Conservation (phyloP, 2,329 filamentous ascomycete species). For the Fusarium mexicanum region DNA sequence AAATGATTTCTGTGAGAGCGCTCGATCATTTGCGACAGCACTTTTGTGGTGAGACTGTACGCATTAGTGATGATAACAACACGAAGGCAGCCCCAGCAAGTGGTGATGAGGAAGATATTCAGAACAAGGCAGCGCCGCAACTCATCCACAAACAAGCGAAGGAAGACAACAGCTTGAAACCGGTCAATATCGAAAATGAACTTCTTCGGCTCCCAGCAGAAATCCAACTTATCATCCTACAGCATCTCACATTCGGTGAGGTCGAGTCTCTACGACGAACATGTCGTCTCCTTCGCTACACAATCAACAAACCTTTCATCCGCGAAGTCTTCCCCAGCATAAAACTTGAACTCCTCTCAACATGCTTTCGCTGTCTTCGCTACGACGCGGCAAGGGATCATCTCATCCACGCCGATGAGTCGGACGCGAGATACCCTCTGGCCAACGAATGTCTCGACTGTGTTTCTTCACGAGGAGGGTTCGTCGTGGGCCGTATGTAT, state of each 20-base stretch:
- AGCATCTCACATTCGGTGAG: constrained; percentile 54
- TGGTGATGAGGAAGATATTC: background rate
- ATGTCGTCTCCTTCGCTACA: constrained; percentile 49
- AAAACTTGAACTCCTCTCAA: constrained; percentile 46
- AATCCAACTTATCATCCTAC: constrained; percentile 54
- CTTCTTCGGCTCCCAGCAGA: constrained; percentile 54
- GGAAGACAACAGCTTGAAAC: background rate
- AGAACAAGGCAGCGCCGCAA: background rate
- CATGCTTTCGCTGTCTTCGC: constrained; percentile 54
- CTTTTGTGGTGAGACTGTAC: background rate
- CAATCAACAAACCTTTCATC: constrained; percentile 50
- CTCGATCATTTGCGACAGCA: constrained; percentile 2
- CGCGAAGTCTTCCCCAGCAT: constrained; percentile 50
- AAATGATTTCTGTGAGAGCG: background rate
- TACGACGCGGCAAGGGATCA: constrained; percentile 44
- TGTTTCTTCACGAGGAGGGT: constrained; percentile 47
- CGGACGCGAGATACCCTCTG: constrained; percentile 49
- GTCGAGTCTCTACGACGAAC: constrained; percentile 55
- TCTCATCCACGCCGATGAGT: constrained; percentile 47
- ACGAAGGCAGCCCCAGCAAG: background rate
- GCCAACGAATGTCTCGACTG: constrained; percentile 54
- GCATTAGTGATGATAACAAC: background rate
- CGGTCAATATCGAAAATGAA: background rate
- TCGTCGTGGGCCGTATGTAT: constrained; percentile 51
- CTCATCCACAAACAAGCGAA: no score